Percentiles rank a stretch among this genome's conserved stretches.
Conservation (phyloP, 306 rosid species). For the Trichosanthes cucumerina region DNA sequence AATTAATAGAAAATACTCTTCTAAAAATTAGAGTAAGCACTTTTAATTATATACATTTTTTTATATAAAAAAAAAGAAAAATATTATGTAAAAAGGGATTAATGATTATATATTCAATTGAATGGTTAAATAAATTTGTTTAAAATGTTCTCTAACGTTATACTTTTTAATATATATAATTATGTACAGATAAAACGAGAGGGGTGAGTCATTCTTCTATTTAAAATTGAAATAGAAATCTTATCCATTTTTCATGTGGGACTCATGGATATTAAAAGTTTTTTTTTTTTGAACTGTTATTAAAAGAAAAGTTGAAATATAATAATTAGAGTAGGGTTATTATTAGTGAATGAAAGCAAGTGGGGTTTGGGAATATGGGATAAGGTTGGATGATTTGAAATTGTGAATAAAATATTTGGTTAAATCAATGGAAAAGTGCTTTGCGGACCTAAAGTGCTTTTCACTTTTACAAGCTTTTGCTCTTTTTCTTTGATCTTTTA, state of each 20-base stretch:
- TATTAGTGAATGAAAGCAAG: not conserved
- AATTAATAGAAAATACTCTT: too few species aligned
- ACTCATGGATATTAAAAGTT: not conserved
- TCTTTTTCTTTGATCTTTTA: not conserved
- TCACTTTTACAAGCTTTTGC: not conserved
- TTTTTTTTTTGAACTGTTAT: too few species aligned
- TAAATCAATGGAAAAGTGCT: not conserved
- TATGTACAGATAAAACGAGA: not conserved
- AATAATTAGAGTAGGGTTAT: not conserved
- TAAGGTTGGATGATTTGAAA: not conserved
- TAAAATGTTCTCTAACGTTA: too few species aligned
- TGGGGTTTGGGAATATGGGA: not conserved
- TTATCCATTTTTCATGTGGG: not conserved
- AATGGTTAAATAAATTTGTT: too few species aligned
- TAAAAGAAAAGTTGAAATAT: not conserved
- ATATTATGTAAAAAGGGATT: too few species aligned
- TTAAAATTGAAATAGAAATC: not conserved
- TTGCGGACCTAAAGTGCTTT: not conserved
- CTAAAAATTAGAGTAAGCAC: too few species aligned
- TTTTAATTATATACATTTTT: too few species aligned
- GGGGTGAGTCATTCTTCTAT: not conserved
- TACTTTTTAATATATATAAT: not conserved
- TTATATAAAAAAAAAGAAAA: too few species aligned
- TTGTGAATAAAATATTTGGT: not conserved
- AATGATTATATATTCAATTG: too few species aligned